Base-by-base conservation (phyloP, 2,329 filamentous ascomycete species). In the Grosmannia penicillata region DNA sequence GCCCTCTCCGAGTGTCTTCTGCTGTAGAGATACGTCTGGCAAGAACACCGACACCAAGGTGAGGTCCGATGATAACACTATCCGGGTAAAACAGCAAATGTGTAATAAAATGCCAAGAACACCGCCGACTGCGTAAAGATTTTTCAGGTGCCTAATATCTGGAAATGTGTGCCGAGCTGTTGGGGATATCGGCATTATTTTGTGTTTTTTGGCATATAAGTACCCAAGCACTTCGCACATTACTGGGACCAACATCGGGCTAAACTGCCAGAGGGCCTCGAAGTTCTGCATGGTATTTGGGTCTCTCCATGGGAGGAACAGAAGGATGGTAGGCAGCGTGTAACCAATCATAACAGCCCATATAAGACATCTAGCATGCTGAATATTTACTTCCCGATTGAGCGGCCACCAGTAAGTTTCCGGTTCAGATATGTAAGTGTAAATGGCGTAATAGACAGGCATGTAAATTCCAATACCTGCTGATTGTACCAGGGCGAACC, bases 221-320 rank as follows among this genome's bases (percentile, higher is more conserved):
- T 34, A 42, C 28, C 42, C 40, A 3, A 44, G 33, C 4, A 38
- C 14, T n/a, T 30, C 28, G 28, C 11, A 22, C 2, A 43, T 29
- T 9, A 38, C 19, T 2, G 38, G 34, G 2, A 46, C 42, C 8
- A 45, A 34, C 32, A 47, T 24, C 13, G 47, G 43, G 6, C 37
- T 32, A 15, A 36, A 15, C 37, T 47, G 43, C 45, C 45, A 48
- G 17, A 48, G 26, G 3, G 41, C 38, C 19, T 38, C 42, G 14
- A 34, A 19, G 30, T 41, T 35, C 23, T 46, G 45, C 26, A 40
- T 36, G 4, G 28, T n/a, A 15, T 32, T n/a, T 24, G 39, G n/a
- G n/a, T 18, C 5, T 8, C 15, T 14, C 31, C 37, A 40, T 10
- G 35, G 40, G 17, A 43, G 15, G 14, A 42, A 44, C 43, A 47